Conservation (phyloP, 345 rosid genomes). For the Euphorbia tirucalli region DNA sequence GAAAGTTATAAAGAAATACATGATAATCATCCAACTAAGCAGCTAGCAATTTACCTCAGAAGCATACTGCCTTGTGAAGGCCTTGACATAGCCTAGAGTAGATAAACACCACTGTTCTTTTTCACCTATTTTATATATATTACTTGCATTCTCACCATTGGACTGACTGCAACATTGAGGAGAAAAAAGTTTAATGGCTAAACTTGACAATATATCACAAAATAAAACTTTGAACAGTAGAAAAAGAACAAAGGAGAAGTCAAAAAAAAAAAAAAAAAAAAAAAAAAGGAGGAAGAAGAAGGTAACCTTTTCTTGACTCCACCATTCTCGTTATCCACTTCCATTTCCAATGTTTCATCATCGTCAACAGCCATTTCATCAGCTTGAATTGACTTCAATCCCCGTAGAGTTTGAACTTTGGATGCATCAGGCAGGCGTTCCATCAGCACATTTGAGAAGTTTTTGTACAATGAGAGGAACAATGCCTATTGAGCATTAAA, state of each 20-base stretch:
- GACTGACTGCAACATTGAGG: conserved; percentile 37
- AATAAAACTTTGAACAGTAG: neutral
- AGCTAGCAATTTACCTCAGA: conserved; percentile 55
- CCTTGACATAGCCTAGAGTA: conserved; percentile 82
- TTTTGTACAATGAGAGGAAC: conserved; percentile 59
- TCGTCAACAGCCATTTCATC: conserved; percentile 58
- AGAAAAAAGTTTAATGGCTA: conserved; percentile 2
- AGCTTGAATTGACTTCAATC: conserved; percentile 46
- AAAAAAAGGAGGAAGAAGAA: neutral
- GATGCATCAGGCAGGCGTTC: conserved; percentile 83
- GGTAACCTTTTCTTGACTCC: conserved; percentile 44
- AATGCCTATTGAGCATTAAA: conserved; percentile 41
- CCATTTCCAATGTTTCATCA: conserved; percentile 69
- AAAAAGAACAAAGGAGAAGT: neutral
- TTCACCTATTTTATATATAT: conserved; percentile 56
- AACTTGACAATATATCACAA: neutral
- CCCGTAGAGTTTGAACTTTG: conserved; percentile 51
- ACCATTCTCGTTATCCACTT: conserved; percentile 69
- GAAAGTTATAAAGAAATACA: neutral
- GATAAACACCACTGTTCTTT: conserved; percentile 92
- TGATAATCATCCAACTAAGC: neutral
- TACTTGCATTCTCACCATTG: conserved; percentile 41
- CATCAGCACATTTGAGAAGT: conserved; percentile 63
- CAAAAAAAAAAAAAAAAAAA: neutral
- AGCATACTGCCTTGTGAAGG: conserved; percentile 89